phyloP scores from a whole-genome alignment of 257 asterid genomes.

The Nicotiana sylvestris region DNA sequence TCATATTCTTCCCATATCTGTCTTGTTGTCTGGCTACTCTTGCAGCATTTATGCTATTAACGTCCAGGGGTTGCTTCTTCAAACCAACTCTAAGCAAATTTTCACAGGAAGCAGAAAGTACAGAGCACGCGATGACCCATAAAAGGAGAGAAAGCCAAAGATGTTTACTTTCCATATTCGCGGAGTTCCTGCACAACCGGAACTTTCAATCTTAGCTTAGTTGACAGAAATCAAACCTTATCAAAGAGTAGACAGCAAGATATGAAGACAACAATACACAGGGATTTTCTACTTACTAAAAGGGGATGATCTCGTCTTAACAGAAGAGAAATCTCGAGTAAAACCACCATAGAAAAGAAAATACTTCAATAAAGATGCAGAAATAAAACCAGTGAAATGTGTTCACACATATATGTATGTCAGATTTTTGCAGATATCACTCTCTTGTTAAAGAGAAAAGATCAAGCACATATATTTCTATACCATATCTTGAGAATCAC shows the following conservation, averaged over 20 bases:
- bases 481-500: background rate
- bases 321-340: background rate
- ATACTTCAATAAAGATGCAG: background rate
- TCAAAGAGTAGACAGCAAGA: background rate
- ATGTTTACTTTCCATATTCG: slow-evolving; percentile 47
- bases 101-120: slow-evolving; percentile 51
- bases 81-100: slow-evolving; percentile 57
- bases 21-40: slow-evolving; percentile 40
- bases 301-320: background rate
- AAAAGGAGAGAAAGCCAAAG: slow-evolving; percentile 40
- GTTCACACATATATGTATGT: too few species aligned
- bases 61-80: slow-evolving; percentile 56
- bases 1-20: slow-evolving; percentile 27
- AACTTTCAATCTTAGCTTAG: too few species aligned
- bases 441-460: background rate
- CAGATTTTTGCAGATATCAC: background rate
- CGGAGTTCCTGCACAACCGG: slow-evolving; percentile 30
- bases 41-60: slow-evolving; percentile 49
- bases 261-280: background rate
- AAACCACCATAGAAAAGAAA: background rate
- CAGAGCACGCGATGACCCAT: slow-evolving; percentile 42
- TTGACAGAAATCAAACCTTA: background rate
- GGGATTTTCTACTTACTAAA: background rate
- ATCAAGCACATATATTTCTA: background rate
- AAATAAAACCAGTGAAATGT: background rate